Evolutionary conservation across 495 filamentous ascomycete genomes (phyloP), one percentile per base, ranked within the genome.

Genomic region (Letharia columbiana): DNA sequence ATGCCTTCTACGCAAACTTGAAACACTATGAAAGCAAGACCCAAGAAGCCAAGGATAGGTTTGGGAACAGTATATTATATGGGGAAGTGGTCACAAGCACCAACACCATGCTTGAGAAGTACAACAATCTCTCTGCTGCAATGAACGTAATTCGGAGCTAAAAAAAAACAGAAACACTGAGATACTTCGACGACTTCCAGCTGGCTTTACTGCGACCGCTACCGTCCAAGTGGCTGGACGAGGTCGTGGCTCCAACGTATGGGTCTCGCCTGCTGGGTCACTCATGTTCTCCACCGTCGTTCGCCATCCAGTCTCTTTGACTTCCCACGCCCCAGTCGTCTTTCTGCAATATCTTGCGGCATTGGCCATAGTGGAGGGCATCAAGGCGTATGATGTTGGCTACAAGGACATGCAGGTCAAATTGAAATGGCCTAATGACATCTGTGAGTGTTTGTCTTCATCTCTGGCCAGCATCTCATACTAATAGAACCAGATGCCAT

Each of bases 371-470:
- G 88, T 96, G 12, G 85, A 91, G 64, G 94, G 91, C 0, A 86
- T 98, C 71, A 87, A 90, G 69, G 81, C 80, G 37, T 98, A 97
- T 72, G 91, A 83, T 61, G 75, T 76, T 23, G 87, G 88, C 58
- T 98, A 95, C 73, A 79, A 82, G 45, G 76, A 83, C 1, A 67
- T 96, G 41, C 90, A 90, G 12, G 84, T 98, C 47, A 91, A 90
- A 74, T 73, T 98, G 44, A 98, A 98, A 76, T 98, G 94, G 94
- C 94, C 94, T 11, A 98, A 98, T 68, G 94, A 98, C 73, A 90
- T 98, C 67, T 97, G 78, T 83, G 73, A 50, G 74, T 64, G 33
- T 47, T 17, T 20, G 12, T 31, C 35, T 49, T n/a, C 35, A 33
- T 15, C 37, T 17, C 18, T n/a, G 28, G 47, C n/a, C n/a, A 33